Conservation (phyloP, 2,329 filamentous ascomycete genomes). For the Penicillium sp. region DNA sequence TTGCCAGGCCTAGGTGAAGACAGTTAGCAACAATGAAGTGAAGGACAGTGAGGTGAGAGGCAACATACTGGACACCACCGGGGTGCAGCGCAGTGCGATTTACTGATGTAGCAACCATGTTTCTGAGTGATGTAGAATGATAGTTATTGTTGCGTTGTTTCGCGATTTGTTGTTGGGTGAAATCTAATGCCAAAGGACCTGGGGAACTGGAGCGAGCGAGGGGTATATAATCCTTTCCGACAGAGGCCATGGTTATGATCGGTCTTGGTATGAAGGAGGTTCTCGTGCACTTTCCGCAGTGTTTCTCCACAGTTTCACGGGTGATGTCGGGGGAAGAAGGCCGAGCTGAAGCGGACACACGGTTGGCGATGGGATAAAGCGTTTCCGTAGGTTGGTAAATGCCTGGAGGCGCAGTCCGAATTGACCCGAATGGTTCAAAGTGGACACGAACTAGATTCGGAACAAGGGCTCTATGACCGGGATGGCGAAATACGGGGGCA, state of each 20-base stretch:
- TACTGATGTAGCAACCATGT: constrained; percentile 58
- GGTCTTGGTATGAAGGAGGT: constrained; percentile 25
- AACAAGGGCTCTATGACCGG: constrained; percentile 7
- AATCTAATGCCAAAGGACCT: constrained; percentile 54
- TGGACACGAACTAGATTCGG: constrained; percentile 27
- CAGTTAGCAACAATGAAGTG: constrained; percentile 19
- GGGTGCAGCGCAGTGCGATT: constrained; percentile 95
- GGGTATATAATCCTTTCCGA: constrained; percentile 47
- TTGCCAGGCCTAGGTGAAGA: constrained; percentile 62
- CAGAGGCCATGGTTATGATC: constrained; percentile 33
- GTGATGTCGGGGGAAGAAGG: constrained; percentile 38
- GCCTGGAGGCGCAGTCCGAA: constrained; percentile 29
- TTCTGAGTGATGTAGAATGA: constrained; percentile 57
- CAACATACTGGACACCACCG: constrained; percentile 78
- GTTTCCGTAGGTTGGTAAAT: constrained; percentile 27
- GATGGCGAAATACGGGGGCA: constrained; percentile 4
- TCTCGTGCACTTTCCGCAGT: constrained; percentile 26
- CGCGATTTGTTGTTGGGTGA: constrained; percentile 56
- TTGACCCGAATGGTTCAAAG: constrained; percentile 29
- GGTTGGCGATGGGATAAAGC: constrained; percentile 23
- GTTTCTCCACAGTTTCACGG: constrained; percentile 44
- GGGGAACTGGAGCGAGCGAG: constrained; percentile 43
- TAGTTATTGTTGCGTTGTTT: constrained; percentile 60
- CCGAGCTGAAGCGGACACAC: constrained; percentile 24
- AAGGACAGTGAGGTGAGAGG: constrained; percentile 9